A percentile compares a stretch with the other conserved stretches of the same genome.
Conservation (phyloP, 1,139 yeast species). For the Saccharomyces pastorianus region DNA sequence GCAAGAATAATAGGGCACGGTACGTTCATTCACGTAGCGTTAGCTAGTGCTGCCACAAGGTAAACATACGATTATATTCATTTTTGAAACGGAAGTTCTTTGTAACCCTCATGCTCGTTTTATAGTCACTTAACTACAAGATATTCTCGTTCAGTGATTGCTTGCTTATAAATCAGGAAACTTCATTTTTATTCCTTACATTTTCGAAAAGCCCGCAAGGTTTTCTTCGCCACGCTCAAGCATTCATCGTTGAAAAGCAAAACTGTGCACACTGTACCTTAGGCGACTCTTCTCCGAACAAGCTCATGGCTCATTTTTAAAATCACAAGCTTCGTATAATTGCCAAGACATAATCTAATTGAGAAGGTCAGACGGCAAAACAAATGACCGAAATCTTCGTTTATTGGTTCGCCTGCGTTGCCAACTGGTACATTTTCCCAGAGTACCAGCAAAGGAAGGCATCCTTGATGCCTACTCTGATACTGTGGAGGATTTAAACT, state of each 20-base stretch:
- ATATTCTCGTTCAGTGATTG: not conserved
- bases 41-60: not conserved
- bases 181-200: not conserved
- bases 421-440: not conserved
- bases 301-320: not conserved
- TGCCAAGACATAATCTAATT: not conserved
- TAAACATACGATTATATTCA: not conserved
- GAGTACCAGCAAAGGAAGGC: not conserved
- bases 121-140: not conserved
- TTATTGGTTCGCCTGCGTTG: not conserved
- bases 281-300: not conserved
- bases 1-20: not conserved
- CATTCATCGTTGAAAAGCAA: not conserved
- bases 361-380: not conserved
- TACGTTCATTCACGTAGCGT: not conserved
- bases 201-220: not conserved
- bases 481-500: not conserved
- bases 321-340: not conserved
- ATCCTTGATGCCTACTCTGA: not conserved
- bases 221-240: not conserved
- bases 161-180: not conserved
- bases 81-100: not conserved
- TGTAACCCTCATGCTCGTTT: not conserved
- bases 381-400: not conserved
- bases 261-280: not conserved